phyloP scores from a whole-genome alignment of 1,284 basidiomycete genomes.

The Rhodotorula sp. region DNA sequence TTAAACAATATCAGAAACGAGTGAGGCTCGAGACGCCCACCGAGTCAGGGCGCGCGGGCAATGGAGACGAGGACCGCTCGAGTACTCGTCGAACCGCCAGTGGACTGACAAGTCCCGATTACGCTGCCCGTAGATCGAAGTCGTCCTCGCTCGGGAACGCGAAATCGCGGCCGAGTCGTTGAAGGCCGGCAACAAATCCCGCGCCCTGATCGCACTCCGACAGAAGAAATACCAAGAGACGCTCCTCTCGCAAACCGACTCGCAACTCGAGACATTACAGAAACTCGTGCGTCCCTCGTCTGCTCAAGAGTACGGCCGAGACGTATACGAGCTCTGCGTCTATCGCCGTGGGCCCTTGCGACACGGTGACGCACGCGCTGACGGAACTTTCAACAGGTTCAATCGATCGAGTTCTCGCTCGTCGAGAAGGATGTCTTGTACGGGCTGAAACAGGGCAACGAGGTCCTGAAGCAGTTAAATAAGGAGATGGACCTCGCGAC shows the following conservation, averaged over 20 bases:
- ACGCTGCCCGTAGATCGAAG: constrained; percentile 66
- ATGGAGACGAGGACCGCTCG: too few relatives aligned
- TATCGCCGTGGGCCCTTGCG: not conserved
- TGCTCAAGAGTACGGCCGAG: not conserved
- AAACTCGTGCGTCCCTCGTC: constrained; percentile 65
- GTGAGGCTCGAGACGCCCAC: constrained; percentile 53
- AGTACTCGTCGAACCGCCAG: too few relatives aligned
- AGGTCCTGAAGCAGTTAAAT: constrained; percentile 89
- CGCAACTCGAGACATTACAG: constrained; percentile 83
- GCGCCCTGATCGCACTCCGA: constrained; percentile 80
- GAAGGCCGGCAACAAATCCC: constrained; percentile 74
- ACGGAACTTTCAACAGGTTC: constrained; percentile 61
- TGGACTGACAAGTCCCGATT: not conserved
- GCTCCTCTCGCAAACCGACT: constrained; percentile 81
- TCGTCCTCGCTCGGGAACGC: constrained; percentile 79
- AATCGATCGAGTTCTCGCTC: constrained; percentile 92
- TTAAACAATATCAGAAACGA: constrained; percentile 92
- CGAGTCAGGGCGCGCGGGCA: not conserved
- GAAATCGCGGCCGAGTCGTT: constrained; percentile 83
- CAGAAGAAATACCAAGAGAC: constrained; percentile 91
- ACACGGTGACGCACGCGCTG: not conserved
- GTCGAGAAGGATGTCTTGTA: constrained; percentile 89
- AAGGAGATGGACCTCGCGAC: constrained; percentile 86
- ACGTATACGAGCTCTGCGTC: not conserved
- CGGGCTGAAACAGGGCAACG: constrained; percentile 88